Evolutionary conservation across 176 grass and related monocot species (phyloP).

Genomic region (Avena sativa): DNA sequence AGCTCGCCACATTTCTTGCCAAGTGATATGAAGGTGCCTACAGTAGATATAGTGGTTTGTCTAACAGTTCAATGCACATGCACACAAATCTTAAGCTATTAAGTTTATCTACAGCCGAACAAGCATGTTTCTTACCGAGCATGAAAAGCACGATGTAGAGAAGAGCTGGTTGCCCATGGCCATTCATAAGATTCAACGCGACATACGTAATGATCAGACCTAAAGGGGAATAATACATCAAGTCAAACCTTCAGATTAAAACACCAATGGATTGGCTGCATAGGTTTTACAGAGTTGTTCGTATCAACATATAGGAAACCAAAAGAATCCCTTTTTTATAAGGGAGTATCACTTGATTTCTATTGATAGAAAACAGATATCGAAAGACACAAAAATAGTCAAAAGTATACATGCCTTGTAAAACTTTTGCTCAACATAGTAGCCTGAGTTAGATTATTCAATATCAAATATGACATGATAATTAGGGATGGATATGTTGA

Average conservation of each 20-base stretch:
- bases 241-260: background rate
- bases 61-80: background rate
- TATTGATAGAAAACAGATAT: background rate
- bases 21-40: conserved; percentile 78
- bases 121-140: conserved; percentile 57
- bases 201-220: conserved; percentile 92
- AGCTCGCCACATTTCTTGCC: conserved; percentile 81
- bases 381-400: background rate
- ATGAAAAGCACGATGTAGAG: conserved; percentile 98
- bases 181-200: conserved; percentile 97
- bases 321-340: background rate
- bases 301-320: background rate
- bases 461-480: background rate
- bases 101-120: background rate
- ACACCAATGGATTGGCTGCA: background rate
- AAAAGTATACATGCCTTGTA: background rate
- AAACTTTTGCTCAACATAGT: background rate
- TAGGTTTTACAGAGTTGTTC: background rate
- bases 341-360: background rate
- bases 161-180: conserved; percentile 89
- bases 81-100: background rate
- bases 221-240: background rate
- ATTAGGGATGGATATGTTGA: conserved; percentile 16
- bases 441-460: background rate
- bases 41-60: background rate